Evolutionary conservation across 176 grass and related monocot species (phyloP).

Genomic region (Alloteropsis semialata): DNA sequence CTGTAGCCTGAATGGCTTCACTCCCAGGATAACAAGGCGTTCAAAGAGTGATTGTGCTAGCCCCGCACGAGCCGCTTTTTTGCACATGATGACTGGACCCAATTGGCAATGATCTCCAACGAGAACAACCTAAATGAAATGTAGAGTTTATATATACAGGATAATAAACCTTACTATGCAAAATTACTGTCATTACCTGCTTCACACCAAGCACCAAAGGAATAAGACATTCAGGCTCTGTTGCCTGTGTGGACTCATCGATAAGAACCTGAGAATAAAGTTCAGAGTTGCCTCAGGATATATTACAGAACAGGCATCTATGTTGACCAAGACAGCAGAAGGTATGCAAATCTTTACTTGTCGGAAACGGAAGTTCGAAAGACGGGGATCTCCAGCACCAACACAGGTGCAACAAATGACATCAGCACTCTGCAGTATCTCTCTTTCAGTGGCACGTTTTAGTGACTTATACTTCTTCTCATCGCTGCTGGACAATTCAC

Average conservation of each 20-base stretch:
- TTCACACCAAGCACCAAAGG: slow-evolving; percentile 97
- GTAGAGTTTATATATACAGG: no score
- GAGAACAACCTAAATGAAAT: slow-evolving; percentile 84
- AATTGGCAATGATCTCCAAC: slow-evolving; percentile 99
- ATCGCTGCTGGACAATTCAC: slow-evolving; percentile 97
- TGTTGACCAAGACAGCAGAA: not conserved
- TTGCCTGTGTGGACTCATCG: slow-evolving; percentile 95
- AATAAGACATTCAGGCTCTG: slow-evolving; percentile 97
- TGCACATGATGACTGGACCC: slow-evolving; percentile 99
- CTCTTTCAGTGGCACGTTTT: slow-evolving; percentile 98
- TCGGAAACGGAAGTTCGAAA: slow-evolving; percentile 96
- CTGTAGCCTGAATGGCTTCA: slow-evolving; percentile 99
- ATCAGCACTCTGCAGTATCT: slow-evolving; percentile 99
- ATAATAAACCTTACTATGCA: not conserved
- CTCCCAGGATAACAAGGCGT: slow-evolving; percentile 91
- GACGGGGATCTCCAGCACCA: slow-evolving; percentile 94
- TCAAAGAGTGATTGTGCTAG: slow-evolving; percentile 97
- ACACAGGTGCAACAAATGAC: slow-evolving; percentile 99
- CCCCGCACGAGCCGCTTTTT: slow-evolving; percentile 96
- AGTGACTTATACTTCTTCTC: slow-evolving; percentile 99
- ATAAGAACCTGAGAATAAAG: slow-evolving; percentile 85
- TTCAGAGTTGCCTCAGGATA: not conserved
- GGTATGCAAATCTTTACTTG: slow-evolving; percentile 52
- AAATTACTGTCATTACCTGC: slow-evolving; percentile 62
- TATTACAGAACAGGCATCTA: not conserved